phyloP scores from a whole-genome alignment of 2,329 filamentous ascomycete species.

The Paecilomyces niveus region DNA sequence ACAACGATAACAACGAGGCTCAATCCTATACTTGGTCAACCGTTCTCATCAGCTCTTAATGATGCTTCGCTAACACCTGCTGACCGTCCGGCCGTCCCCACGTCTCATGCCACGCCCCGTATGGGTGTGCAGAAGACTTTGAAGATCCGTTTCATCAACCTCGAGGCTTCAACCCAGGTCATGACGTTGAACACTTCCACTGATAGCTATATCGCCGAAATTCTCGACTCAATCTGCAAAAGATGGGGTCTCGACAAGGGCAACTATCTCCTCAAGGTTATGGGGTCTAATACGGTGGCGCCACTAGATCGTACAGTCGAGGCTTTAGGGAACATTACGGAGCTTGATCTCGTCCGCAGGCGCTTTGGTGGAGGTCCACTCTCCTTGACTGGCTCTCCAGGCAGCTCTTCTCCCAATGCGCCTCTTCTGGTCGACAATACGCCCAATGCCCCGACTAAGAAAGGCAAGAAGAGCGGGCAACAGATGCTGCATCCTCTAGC shows the following conservation, averaged over 20 bases:
- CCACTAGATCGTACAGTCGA: slow-evolving; percentile 59
- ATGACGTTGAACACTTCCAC: slow-evolving; percentile 53
- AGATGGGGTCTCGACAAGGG: slow-evolving; percentile 58
- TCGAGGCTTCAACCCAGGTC: slow-evolving; percentile 48
- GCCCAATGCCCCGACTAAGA: slow-evolving; percentile 28
- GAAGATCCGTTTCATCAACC: slow-evolving; percentile 54
- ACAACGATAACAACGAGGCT: slow-evolving; percentile 15
- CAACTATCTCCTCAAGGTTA: slow-evolving; percentile 56
- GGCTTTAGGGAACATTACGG: slow-evolving; percentile 52
- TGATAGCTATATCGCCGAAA: slow-evolving; percentile 62
- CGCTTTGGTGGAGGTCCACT: slow-evolving; percentile 57
- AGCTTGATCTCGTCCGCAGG: slow-evolving; percentile 56
- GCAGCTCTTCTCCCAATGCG: slow-evolving; percentile 57
- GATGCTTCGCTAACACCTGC: slow-evolving; percentile 39
- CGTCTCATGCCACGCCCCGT: slow-evolving; percentile 45
- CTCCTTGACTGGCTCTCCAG: slow-evolving; percentile 51
- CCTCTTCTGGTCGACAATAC: slow-evolving; percentile 48
- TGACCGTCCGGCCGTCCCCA: slow-evolving; percentile 38
- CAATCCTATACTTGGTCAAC: slow-evolving; percentile 40
- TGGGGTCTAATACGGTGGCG: slow-evolving; percentile 56
- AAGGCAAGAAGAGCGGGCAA: slow-evolving; percentile 34
- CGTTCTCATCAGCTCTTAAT: slow-evolving; percentile 39
- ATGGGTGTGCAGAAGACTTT: slow-evolving; percentile 53
- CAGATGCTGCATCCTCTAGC: slow-evolving; percentile 40
- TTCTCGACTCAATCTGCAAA: slow-evolving; percentile 57